Conservation (phyloP, 352 stramenopile species). For the Aphanomyces stellatus region DNA sequence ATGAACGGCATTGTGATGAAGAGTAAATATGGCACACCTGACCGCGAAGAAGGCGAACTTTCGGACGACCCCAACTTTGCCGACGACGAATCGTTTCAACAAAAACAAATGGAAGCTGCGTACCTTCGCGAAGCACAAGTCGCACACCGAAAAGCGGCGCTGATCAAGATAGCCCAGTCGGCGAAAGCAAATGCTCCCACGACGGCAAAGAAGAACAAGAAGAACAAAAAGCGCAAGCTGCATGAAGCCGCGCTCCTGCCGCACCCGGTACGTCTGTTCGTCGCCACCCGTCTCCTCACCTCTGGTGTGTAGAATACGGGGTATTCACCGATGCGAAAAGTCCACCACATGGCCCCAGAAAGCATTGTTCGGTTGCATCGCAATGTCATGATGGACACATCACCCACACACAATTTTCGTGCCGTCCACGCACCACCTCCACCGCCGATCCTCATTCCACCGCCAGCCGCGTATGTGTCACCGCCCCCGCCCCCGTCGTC, state of each 20-base stretch:
- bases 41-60: neutral
- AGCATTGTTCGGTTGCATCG: slow-evolving; percentile 67
- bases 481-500: neutral
- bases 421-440: neutral
- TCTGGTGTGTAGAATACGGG: neutral
- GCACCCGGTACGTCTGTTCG: neutral
- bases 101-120: slow-evolving; percentile 34
- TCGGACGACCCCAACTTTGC: slow-evolving; percentile 22
- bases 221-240: slow-evolving; percentile 74
- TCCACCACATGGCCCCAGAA: slow-evolving; percentile 33
- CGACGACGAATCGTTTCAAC: slow-evolving; percentile 70
- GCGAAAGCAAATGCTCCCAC: slow-evolving; percentile 22
- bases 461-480: slow-evolving; percentile 6
- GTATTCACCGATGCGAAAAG: slow-evolving; percentile 13
- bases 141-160: slow-evolving; percentile 17
- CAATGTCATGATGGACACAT: slow-evolving; percentile 47
- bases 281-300: slow-evolving; percentile 20
- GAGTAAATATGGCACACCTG: slow-evolving; percentile 15
- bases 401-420: slow-evolving; percentile 18
- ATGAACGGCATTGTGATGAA: slow-evolving; percentile 23
- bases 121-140: slow-evolving; percentile 23
- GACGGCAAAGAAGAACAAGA: slow-evolving; percentile 67
- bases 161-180: neutral
- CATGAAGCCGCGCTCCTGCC: slow-evolving; percentile 36
- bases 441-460: slow-evolving; percentile 12